Conservation (phyloP, 768 basidiomycete species). For the Mycena pura region DNA sequence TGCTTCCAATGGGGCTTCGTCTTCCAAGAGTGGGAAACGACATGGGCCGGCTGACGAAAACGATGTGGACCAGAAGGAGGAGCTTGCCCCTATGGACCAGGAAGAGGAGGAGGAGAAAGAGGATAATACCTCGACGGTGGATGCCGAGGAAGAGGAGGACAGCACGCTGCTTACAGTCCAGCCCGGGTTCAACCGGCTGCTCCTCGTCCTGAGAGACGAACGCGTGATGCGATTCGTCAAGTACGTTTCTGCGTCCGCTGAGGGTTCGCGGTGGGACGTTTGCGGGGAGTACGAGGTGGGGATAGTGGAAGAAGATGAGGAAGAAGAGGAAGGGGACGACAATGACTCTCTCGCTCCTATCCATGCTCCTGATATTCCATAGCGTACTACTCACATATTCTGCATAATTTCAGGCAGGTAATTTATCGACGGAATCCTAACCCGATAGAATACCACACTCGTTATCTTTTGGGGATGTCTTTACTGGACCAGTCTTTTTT, state of each 20-base stretch:
- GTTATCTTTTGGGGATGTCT: too few species aligned
- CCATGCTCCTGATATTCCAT: neutral
- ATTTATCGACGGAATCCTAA: conserved; percentile 5
- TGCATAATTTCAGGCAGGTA: conserved; percentile 3
- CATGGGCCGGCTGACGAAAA: conserved; percentile 7
- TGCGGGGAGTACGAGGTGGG: conserved; percentile 93
- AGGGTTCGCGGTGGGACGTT: conserved; percentile 92
- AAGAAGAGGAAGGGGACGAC: conserved; percentile 34
- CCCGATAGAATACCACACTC: too few species aligned
- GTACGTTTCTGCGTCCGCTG: conserved; percentile 89
- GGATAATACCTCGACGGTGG: conserved; percentile 27
- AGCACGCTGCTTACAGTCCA: conserved; percentile 86
- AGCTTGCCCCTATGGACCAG: conserved; percentile 20
- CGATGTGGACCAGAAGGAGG: conserved; percentile 18
- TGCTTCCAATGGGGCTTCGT: conserved; percentile 11
- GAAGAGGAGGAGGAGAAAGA: too few species aligned
- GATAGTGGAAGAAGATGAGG: conserved; percentile 69
- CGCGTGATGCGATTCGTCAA: conserved; percentile 95
- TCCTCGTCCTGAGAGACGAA: conserved; percentile 91
- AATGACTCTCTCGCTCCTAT: neutral
- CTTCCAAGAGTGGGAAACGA: conserved; percentile 25
- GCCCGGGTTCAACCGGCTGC: conserved; percentile 87
- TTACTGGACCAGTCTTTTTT: too few species aligned
- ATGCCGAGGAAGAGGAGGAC: conserved; percentile 65
- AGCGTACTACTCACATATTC: neutral